Conservation (phyloP, 179 eudicot genomes). For the Actinidia arguta region DNA sequence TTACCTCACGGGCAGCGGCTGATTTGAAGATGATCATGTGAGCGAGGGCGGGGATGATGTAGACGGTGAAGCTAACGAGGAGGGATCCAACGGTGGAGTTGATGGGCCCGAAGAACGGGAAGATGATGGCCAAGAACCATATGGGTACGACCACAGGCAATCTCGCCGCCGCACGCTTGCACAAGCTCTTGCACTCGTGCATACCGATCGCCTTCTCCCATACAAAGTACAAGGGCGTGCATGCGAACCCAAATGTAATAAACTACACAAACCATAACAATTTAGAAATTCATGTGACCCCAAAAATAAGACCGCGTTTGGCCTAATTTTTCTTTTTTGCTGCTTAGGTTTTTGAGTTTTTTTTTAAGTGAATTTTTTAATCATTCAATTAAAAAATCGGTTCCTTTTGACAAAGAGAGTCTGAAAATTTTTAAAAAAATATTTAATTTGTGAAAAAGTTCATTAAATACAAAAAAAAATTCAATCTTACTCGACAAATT, state of each 20-base stretch:
- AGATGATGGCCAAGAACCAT: conserved; percentile 64
- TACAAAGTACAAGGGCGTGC: conserved; percentile 65
- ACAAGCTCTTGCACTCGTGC: conserved; percentile 66
- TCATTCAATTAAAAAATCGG: neutral
- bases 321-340: no score
- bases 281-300: neutral
- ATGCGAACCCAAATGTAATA: conserved; percentile 55
- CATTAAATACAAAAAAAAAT: neutral
- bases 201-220: conserved; percentile 70
- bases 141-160: conserved; percentile 68
- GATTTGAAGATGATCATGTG: conserved; percentile 66
- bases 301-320: no score
- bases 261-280: conserved; percentile 12
- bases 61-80: conserved; percentile 70
- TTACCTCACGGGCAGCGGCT: conserved; percentile 59
- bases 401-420: neutral
- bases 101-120: conserved; percentile 70
- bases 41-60: conserved; percentile 66
- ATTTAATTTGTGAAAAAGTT: neutral
- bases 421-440: neutral
- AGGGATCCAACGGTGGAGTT: conserved; percentile 68
- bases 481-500: no score
- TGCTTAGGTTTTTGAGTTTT: no score
- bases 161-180: conserved; percentile 62
- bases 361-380: neutral